Conservation (phyloP, 129 eudicot genomes). For the Silybum marianum region DNA sequence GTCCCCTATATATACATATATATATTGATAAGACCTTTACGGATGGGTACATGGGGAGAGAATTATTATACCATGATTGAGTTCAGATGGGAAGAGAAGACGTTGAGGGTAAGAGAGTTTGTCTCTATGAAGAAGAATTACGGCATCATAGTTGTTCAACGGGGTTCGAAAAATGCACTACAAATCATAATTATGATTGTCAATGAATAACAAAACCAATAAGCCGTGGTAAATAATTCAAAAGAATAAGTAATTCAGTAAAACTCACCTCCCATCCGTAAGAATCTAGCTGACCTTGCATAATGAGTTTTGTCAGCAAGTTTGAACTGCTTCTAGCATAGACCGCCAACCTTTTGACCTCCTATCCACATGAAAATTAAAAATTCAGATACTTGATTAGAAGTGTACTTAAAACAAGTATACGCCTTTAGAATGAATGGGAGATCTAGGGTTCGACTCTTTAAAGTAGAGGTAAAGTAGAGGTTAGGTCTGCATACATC, state of each 20-base stretch:
- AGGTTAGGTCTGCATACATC: no score
- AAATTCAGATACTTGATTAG: background rate
- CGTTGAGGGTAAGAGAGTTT: constrained; percentile 78
- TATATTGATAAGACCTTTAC: background rate
- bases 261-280: constrained; percentile 85
- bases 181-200: constrained; percentile 10
- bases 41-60: background rate
- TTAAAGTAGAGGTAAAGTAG: no score
- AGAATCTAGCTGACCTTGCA: constrained; percentile 65
- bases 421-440: no score
- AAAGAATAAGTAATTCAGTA: background rate
- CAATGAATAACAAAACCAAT: constrained; percentile 3
- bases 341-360: constrained; percentile 73
- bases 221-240: background rate
- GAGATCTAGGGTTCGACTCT: no score
- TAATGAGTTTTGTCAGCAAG: constrained; percentile 65
- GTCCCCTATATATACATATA: no score
- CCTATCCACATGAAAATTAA: constrained; percentile 45
- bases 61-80: constrained; percentile 54
- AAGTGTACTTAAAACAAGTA: no score
- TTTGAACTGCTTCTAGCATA: constrained; percentile 94
- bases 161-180: constrained; percentile 97
- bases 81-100: constrained; percentile 89
- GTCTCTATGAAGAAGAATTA: constrained; percentile 88
- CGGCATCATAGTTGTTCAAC: constrained; percentile 89